phyloP scores from a whole-genome alignment of 768 basidiomycete genomes.

The Suillus occidentalis region DNA sequence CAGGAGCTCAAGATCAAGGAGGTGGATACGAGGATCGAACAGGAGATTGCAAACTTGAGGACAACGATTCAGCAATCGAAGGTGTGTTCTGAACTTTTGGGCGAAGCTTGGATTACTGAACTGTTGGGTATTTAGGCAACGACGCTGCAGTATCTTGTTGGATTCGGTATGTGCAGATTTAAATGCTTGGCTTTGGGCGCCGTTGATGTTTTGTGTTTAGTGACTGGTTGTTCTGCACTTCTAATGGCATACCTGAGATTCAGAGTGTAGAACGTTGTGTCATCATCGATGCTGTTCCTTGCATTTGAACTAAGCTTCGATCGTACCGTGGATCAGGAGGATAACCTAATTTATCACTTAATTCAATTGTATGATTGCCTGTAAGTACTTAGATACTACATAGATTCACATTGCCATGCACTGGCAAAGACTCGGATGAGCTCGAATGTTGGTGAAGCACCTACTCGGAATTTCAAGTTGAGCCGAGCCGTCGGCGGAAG shows the following conservation, averaged over 20 bases:
- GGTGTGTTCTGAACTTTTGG: slow-evolving; percentile 40
- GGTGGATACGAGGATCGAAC: slow-evolving; percentile 95
- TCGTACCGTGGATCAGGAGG: background rate
- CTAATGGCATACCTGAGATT: slow-evolving; percentile 89
- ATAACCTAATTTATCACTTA: background rate
- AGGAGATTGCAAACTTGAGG: slow-evolving; percentile 85
- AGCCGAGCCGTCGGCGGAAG: no score
- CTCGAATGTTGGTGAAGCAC: background rate
- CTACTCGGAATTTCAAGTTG: no score
- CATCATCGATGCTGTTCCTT: background rate
- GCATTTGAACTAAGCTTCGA: background rate
- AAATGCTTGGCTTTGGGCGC: background rate
- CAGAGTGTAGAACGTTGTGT: slow-evolving; percentile 31
- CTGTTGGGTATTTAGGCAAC: slow-evolving; percentile 53
- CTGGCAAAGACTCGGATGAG: background rate
- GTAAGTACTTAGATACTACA: background rate
- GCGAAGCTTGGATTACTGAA: background rate
- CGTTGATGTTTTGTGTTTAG: slow-evolving; percentile 38
- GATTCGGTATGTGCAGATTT: slow-evolving; percentile 63
- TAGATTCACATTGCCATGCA: background rate
- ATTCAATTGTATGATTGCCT: background rate
- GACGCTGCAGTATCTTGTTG: slow-evolving; percentile 84
- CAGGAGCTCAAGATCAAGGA: slow-evolving; percentile 97
- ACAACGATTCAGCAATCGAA: slow-evolving; percentile 86
- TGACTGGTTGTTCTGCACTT: slow-evolving; percentile 83